Percentiles rank a stretch among this genome's conserved stretches.
Conservation (phyloP, 805 yeast species). For the Pichia deserticola region DNA sequence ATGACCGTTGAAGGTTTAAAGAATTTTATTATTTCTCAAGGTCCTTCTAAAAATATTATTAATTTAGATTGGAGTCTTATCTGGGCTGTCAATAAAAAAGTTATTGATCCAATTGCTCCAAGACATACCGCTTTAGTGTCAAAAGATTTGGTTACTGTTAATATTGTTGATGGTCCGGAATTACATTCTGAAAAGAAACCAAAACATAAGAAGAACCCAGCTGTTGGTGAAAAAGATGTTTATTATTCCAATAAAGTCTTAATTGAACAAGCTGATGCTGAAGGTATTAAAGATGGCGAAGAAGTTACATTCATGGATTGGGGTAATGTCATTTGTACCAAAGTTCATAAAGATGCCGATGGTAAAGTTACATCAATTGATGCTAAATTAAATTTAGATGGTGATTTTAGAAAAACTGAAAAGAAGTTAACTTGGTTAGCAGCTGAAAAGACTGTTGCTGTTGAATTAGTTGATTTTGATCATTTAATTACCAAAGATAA, state of each 20-base stretch:
- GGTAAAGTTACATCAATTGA: conserved; percentile 52
- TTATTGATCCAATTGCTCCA: conserved; percentile 95
- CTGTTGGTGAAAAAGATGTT: conserved; percentile 77
- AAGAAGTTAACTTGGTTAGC: conserved; percentile 95
- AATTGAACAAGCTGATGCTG: conserved; percentile 82
- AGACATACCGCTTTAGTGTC: conserved; percentile 78
- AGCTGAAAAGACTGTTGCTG: conserved; percentile 60
- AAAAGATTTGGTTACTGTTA: conserved; percentile 61
- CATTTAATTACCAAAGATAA: conserved; percentile 93
- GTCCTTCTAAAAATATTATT: conserved; percentile 95
- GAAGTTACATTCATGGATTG: conserved; percentile 98
- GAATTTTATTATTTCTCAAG: conserved; percentile 89
- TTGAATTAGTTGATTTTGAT: conserved; percentile 85
- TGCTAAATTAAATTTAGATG: conserved; percentile 81
- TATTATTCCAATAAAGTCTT: conserved; percentile 55
- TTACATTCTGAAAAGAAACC: conserved; percentile 68
- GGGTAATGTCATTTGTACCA: conserved; percentile 86
- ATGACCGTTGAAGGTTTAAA: conserved; percentile 98
- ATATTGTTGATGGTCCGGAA: conserved; percentile 62
- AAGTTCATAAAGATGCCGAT: conserved; percentile 54
- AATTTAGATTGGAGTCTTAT: conserved; percentile 96
- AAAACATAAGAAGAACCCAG: conserved; percentile 93
- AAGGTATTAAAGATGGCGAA: conserved; percentile 63
- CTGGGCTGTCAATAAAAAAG: conserved; percentile 96
- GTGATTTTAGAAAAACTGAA: conserved; percentile 94